Base-by-base conservation (phyloP, 495 filamentous ascomycete genomes). In the Haplographium delicatum region DNA sequence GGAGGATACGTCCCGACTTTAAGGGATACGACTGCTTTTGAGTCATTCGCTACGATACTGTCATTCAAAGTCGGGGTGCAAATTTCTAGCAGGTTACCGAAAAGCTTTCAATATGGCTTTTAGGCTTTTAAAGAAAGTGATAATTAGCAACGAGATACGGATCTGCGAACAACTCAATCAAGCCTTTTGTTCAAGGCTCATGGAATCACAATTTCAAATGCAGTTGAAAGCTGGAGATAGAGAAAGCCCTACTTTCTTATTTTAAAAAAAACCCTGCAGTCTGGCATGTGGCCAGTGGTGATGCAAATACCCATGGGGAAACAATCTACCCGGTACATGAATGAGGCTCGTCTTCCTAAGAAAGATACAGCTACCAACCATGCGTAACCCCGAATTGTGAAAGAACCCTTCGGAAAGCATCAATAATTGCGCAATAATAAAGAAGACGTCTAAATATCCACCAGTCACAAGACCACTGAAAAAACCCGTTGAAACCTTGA, bases 11-110 rank as follows among this genome's bases (percentile, higher is more conserved):
- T 45, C 41, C 34, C 27, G 7, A 37, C 19, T 50, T 56, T 50
- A 50, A 46, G 40, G 22, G 18, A 7, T 18, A 48, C 35, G 40
- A 34, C 53, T 41, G 18, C 34, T 27, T 38, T 16, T 27, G 25
- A 31, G 47, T 9, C 10, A 3, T n/a, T 5, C 2, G 0, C 41
- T 41, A 41, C 27, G 1, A 15, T 2, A 2, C 31, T 35, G 46
- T 50, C 46, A 50, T 41, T 51, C 39, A 56, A 28, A 56, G 53
- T 50, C 46, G 16, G 8, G 8, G 30, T 54, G 44, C 44, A 49
- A 38, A 54, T 54, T 37, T 26, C 2, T 7, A 11, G 51, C 51
- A 54, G 19, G 38, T 38, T 42, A 22, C 20, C 20, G 38, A 11
- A n/a, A 25, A 45, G 40, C 37, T 56, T 51, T 30, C 11, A 34